A percentile compares a stretch with the other conserved stretches of the same genome.
These are phyloP conservation scores for Dactylonectria estremocensis DNA, from an alignment of 2,329 filamentous ascomycete species.

Conservation along the genomic window DNA sequence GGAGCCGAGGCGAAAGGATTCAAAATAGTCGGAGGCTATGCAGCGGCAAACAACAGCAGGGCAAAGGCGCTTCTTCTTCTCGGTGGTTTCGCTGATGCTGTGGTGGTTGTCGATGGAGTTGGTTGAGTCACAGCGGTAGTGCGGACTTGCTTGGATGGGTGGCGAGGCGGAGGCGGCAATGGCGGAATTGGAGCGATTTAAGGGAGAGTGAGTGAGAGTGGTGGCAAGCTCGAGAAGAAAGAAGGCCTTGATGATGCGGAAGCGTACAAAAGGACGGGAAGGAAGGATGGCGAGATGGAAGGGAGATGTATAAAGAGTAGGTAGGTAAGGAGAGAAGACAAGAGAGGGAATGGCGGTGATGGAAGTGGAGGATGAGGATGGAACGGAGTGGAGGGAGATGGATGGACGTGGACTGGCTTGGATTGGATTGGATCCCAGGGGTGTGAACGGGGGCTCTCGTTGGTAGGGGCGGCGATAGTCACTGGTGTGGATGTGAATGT, in stretches of 20 bases:
- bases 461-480: slow-evolving; percentile 25
- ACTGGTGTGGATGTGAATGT: slow-evolving; percentile 12
- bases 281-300: slow-evolving; percentile 51
- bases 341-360: slow-evolving; percentile 53
- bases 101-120: slow-evolving; percentile 38
- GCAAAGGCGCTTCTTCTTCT: slow-evolving; percentile 55
- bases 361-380: slow-evolving; percentile 53
- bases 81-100: slow-evolving; percentile 40
- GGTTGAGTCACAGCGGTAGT: slow-evolving; percentile 44
- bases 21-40: slow-evolving; percentile 33
- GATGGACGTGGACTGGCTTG: slow-evolving; percentile 52
- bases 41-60: slow-evolving; percentile 39
- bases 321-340: slow-evolving; percentile 52
- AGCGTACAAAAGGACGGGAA: slow-evolving; percentile 51
- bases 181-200: slow-evolving; percentile 33
- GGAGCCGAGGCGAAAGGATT: slow-evolving; percentile 37
- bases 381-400: slow-evolving; percentile 52
- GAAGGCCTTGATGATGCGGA: slow-evolving; percentile 53
- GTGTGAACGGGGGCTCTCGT: slow-evolving; percentile 16
- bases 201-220: slow-evolving; percentile 38
- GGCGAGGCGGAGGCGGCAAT: slow-evolving; percentile 45
- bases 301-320: slow-evolving; percentile 52
- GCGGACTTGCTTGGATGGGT: slow-evolving; percentile 45
- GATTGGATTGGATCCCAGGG: slow-evolving; percentile 15
- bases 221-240: slow-evolving; percentile 55